Evolutionary conservation across 139 green algal species (phyloP), one percentile per base, ranked within the genome.

Genomic region (Raphidocelis subcapitata): DNA sequence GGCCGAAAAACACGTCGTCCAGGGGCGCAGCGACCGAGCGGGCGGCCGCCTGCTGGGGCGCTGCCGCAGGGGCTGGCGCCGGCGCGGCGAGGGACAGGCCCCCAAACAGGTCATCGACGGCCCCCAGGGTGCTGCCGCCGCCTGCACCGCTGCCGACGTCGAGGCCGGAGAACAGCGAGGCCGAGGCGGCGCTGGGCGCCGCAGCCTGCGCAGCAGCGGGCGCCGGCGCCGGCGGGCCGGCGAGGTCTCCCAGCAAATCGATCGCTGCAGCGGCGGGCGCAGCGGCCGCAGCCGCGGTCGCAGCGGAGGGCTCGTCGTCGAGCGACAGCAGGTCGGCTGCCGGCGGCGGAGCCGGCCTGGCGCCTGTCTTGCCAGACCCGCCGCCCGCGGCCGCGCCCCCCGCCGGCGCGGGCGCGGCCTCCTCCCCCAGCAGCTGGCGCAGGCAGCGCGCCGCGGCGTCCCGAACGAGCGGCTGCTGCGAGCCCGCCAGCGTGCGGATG

Each of bases 341-440:
- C n/a, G n/a, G n/a, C n/a, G n/a, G n/a, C n/a, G n/a, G n/a, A n/a
- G n/a, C n/a, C n/a, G n/a, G n/a, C n/a, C n/a, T n/a, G n/a, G 41
- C 41, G 41, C 47, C 24, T 3, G 15, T n/a, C 10, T 52, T 67
- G 64, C 54, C 32, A 44, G 31, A 47, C 8, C 24, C 4, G 32
- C 49, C 44, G 29, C 41, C 21, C 15, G 54, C 62, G 18, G 33
- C 61, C 21, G 54, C 70, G 54, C 52, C 64, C 31, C n/a, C 54
- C 47, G 56, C 52, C 32, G 65, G 29, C 26, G 65, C 23, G 41
- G 62, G 26, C 36, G 33, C 44, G 3, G 56, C 70, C 0, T 78
- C 66, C 41, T 75, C 77, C 1, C 46, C 60, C 21, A 68, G 15
- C 59, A 79, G 57, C 65, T 75, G 47, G 37, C 75, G 75, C 14